Base-by-base conservation (phyloP, 768 basidiomycete genomes). In the Dioszegia crocea region DNA sequence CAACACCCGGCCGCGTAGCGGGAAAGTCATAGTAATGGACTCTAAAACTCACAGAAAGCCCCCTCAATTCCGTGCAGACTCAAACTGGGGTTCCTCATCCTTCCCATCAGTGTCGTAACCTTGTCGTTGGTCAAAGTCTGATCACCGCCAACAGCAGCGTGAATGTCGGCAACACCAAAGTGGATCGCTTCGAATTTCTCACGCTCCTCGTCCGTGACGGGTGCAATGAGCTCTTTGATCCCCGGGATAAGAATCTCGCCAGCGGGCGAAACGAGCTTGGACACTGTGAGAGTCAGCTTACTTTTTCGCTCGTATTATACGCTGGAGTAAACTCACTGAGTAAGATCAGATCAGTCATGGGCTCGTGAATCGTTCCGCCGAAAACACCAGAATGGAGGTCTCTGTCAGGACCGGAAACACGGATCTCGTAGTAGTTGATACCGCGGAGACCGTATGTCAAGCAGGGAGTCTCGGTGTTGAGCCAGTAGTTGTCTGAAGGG, bases 1-100 rank as follows among this genome's bases (percentile, higher is more conserved):
- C n/a, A n/a, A n/a, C n/a, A n/a, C n/a, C n/a, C n/a, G n/a, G n/a
- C n/a, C n/a, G n/a, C n/a, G n/a, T n/a, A n/a, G n/a, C n/a, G n/a
- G n/a, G n/a, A n/a, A 38, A 4, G 16, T 45, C 14, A 4, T 23
- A 23, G 21, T 12, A 27, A 38, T 38, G 30, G 24, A 66, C 75
- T n/a, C n/a, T n/a, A n/a, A n/a, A n/a, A n/a, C n/a, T 56, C 43
- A 76, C 75, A 89, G 80, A 93, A 96, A 1, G 92, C 94, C 48
- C 93, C 92, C 77, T 96, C 89, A 68, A 98, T 93, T 11, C 94
- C 94, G 74, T 98, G 93, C 24, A 98, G 79, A 2, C 90, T 92
- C 61, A 98, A 82, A 58, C 86, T 88, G 1, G 93, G 89, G 66
- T 84, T 80, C 31, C 91, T 84, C 93, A 97, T 97, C 66, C 91